Evolutionary conservation across 106 monocot genomes (phyloP).

Genomic region (Platanthera zijinensis): DNA sequence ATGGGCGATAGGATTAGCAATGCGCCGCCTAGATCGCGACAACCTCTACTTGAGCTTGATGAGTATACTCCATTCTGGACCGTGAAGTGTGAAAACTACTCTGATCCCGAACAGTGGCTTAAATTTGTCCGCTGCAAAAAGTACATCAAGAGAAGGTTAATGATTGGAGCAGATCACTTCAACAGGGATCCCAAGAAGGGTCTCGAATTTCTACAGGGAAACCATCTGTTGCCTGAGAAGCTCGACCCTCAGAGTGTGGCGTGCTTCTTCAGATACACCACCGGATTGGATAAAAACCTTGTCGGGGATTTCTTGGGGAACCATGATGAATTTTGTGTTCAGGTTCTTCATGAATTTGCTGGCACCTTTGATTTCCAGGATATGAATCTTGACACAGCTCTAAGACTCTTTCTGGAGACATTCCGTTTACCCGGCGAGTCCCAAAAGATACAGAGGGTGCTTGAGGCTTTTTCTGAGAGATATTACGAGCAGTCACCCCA

Average conservation of each 20-base stretch:
- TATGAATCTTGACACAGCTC: constrained; percentile 66
- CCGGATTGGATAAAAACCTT: constrained; percentile 71
- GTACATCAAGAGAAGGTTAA: constrained; percentile 54
- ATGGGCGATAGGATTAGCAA: constrained; percentile 52
- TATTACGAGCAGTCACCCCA: constrained; percentile 70
- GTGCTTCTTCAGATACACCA: constrained; percentile 55
- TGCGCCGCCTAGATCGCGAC: constrained; percentile 26
- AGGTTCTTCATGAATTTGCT: constrained; percentile 72
- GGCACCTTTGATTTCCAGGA: constrained; percentile 63
- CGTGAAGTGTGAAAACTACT: constrained; percentile 46
- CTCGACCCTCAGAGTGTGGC: constrained; percentile 69
- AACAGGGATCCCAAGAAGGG: constrained; percentile 70
- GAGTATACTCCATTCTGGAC: constrained; percentile 64
- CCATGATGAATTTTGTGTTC: constrained; percentile 70
- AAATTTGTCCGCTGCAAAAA: constrained; percentile 49
- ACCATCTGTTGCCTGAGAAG: constrained; percentile 68
- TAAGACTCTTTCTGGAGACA: constrained; percentile 68
- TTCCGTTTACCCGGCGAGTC: constrained; percentile 77
- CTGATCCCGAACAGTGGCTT: constrained; percentile 63
- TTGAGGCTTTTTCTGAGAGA: constrained; percentile 75
- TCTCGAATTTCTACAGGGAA: constrained; percentile 64
- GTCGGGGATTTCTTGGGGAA: constrained; percentile 71
- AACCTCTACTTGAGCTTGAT: constrained; percentile 28
- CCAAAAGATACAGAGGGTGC: constrained; percentile 73
- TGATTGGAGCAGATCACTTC: constrained; percentile 64